Base-by-base conservation (phyloP, 768 basidiomycete species). In the Lentinula raphanica region DNA sequence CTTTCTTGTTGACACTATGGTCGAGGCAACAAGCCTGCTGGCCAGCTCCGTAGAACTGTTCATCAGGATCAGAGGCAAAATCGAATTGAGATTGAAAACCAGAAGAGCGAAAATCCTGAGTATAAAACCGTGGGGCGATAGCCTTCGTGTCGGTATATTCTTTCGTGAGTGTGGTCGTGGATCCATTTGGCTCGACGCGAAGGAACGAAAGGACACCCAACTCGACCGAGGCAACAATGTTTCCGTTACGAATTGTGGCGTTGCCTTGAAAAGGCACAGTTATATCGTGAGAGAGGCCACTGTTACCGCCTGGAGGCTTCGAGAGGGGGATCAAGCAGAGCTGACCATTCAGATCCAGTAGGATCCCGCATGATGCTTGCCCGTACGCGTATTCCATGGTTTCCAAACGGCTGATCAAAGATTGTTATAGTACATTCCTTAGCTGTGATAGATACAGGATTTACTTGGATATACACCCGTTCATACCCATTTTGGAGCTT, bases 21-120 rank as follows among this genome's bases (percentile, higher is more conserved):
- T 74, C 72, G 13, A 66, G 69, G 59, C 73, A 74, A 58, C 73
- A 73, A 9, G 72, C 67, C 44, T 74, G 74, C 59, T 75, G 72
- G 2, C 74, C 74, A 5, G 65, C 62, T 3, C 73, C 74, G 61
- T 69, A 73, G 56, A 75, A 69, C 57, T 71, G 70, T 49, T 74
- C 73, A 25, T 70, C 66, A 13, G 69, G 67, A 57, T 68, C 64
- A 4, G 69, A 64, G 12, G 64, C 63, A 59, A 73, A 73, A 17
- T 67, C 63, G 61, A 72, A 74, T 35, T 69, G 60, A 25, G 70
- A 70, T 19, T 65, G 56, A 56, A 73, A 75, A 49, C 65, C 70
- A 27, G 65, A 66, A 5, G 69, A 57, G 12, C 65, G 66, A 54
- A 71, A 71, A 53, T 72, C 69, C 54, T 72, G 71, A 23, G 59